These are phyloP conservation scores for Amylocarpus encephaloides DNA, from an alignment of 2,329 filamentous ascomycete species.

Conservation along the genomic window DNA sequence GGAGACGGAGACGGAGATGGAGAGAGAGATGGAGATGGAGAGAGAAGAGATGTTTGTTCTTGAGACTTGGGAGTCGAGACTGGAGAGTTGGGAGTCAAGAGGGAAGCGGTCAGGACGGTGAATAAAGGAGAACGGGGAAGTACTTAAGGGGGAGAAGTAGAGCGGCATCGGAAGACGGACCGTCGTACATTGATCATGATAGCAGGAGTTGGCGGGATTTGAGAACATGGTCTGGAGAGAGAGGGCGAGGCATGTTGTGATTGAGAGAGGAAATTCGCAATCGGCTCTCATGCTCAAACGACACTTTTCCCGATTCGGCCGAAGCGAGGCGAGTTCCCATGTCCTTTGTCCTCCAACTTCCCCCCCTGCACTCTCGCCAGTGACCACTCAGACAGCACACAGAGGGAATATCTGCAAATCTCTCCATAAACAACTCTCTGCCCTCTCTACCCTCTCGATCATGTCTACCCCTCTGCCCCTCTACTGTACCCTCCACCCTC, in stretches of 20 bases:
- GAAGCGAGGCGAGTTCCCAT: no score
- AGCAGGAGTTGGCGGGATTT: neutral
- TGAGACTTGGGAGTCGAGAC: no score
- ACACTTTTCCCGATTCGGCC: neutral
- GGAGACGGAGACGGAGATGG: neutral
- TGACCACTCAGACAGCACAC: no score
- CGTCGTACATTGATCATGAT: neutral
- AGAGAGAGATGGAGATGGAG: neutral
- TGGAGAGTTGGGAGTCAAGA: no score
- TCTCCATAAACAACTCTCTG: no score
- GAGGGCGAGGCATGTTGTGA: neutral
- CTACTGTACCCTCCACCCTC: no score
- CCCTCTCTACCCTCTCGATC: no score
- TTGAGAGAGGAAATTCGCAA: constrained; percentile 1
- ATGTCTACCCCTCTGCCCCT: no score
- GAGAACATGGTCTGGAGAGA: neutral
- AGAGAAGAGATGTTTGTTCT: neutral
- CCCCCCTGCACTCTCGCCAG: no score
- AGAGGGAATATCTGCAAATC: no score
- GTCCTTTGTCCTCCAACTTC: no score
- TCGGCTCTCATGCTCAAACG: neutral
- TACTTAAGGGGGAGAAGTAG: neutral
- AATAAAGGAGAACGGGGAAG: neutral
- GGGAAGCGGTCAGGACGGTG: neutral
- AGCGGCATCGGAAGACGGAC: neutral